phyloP scores from a whole-genome alignment of 2,329 filamentous ascomycete genomes.

The Xylaria sp. region DNA sequence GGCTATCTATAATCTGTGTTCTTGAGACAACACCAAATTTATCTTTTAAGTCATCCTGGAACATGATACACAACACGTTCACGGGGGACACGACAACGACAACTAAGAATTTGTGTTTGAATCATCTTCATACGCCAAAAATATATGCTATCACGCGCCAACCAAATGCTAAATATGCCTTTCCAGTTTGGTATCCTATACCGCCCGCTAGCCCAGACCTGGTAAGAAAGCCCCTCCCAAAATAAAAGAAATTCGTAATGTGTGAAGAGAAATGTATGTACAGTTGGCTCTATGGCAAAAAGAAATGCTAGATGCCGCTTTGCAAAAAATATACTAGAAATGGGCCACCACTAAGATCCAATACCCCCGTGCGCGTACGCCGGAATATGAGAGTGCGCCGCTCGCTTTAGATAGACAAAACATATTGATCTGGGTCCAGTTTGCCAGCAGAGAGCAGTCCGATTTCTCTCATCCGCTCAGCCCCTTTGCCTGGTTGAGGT shows the following conservation, averaged over 20 bases:
- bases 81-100: not conserved
- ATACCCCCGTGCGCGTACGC: conserved; percentile 37
- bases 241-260: conserved; percentile 41
- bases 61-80: not conserved
- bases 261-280: conserved; percentile 44
- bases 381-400: conserved; percentile 31
- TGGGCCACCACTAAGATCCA: conserved; percentile 15
- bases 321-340: conserved; percentile 36
- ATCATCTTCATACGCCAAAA: conserved; percentile 23
- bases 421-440: conserved; percentile 77
- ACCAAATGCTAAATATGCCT: conserved; percentile 46
- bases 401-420: conserved; percentile 73
- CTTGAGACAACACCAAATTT: not conserved
- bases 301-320: conserved; percentile 22
- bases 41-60: not conserved
- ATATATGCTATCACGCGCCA: conserved; percentile 40
- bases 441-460: conserved; percentile 90
- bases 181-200: conserved; percentile 46
- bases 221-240: conserved; percentile 31
- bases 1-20: not conserved
- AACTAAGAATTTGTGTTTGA: conserved; percentile 8
- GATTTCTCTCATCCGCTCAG: conserved; percentile 92
- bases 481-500: conserved; percentile 84
- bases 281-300: conserved; percentile 35
- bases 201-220: conserved; percentile 43